phyloP scores from a whole-genome alignment of 371 early-diverging fungal species.

The Mucor ambiguus region DNA sequence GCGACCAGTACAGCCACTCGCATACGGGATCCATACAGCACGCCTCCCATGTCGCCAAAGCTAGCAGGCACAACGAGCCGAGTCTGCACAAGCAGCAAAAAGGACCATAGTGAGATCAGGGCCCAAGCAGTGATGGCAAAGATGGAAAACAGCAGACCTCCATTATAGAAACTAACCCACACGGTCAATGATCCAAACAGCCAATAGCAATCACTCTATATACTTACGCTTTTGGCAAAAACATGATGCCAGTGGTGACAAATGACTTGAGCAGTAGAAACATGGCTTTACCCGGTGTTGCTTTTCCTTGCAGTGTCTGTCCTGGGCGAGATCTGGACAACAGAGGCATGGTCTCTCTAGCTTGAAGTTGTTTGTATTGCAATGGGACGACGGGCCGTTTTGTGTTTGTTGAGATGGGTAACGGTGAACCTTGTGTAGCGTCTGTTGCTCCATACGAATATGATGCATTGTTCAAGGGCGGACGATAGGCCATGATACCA shows the following conservation, averaged over 20 bases:
- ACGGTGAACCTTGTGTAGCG: conserved; percentile 11
- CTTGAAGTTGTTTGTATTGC: conserved; percentile 39
- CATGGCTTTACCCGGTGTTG: conserved; percentile 79
- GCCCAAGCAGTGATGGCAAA: conserved; percentile 58
- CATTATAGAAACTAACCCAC: conserved; percentile 61
- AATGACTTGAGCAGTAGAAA: conserved; percentile 86
- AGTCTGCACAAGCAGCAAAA: conserved; percentile 65
- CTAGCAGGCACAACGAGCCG: conserved; percentile 61
- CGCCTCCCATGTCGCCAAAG: conserved; percentile 73
- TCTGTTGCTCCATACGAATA: conserved; percentile 26
- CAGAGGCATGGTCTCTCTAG: conserved; percentile 59
- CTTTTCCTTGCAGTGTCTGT: conserved; percentile 66
- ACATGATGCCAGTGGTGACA: conserved; percentile 89
- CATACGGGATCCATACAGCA: conserved; percentile 75
- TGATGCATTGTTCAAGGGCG: conserved; percentile 30
- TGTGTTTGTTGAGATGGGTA: background rate
- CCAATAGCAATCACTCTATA: background rate
- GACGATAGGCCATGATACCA: conserved; percentile 33
- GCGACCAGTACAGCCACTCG: conserved; percentile 73
- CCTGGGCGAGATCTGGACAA: conserved; percentile 53
- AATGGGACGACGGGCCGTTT: conserved; percentile 25
- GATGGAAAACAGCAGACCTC: conserved; percentile 67
- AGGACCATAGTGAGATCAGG: conserved; percentile 60
- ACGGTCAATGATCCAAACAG: background rate
- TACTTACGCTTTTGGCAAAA: conserved; percentile 72